Conservation (phyloP, 164 flowering plant genomes). For the Houttuynia cordata region DNA sequence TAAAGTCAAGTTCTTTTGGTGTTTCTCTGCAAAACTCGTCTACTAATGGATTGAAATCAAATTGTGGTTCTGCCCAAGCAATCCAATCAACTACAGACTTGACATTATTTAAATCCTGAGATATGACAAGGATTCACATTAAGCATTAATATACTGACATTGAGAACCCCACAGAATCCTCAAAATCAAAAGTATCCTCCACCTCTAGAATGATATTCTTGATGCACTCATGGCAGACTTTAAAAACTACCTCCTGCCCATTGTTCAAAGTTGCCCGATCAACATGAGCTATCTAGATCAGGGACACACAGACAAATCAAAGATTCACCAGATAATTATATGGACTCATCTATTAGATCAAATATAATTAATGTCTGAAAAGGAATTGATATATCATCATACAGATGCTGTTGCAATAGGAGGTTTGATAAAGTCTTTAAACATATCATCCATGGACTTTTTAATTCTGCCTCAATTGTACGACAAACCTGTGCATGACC, state of each 20-base stretch:
- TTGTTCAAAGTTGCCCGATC: conserved; percentile 75
- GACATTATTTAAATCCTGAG: conserved; percentile 88
- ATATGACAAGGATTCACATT: background rate
- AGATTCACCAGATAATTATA: background rate
- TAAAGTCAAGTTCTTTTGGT: conserved; percentile 93
- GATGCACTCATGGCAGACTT: conserved; percentile 91
- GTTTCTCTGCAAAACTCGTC: conserved; percentile 99
- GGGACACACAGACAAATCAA: conserved; percentile 1
- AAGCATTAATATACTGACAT: too few species aligned
- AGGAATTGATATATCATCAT: conserved; percentile 23
- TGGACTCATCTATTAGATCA: background rate
- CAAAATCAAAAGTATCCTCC: background rate
- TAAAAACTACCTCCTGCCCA: conserved; percentile 82
- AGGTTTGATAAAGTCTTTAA: conserved; percentile 36
- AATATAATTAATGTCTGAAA: background rate
- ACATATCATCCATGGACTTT: conserved; percentile 62
- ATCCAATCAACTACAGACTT: conserved; percentile 95
- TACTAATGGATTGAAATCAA: conserved; percentile 78
- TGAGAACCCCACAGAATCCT: too few species aligned
- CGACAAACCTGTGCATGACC: conserved; percentile 35
- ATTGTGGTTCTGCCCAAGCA: conserved; percentile 99
- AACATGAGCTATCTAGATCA: conserved; percentile 88
- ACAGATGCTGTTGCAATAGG: conserved; percentile 98
- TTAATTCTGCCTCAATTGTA: conserved; percentile 64
- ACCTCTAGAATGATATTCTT: conserved; percentile 87